Percentiles rank a stretch among this genome's conserved stretches.
These are phyloP conservation scores for Yarrowia sp. DNA, from an alignment of 805 yeast genomes.

Conservation along the genomic window DNA sequence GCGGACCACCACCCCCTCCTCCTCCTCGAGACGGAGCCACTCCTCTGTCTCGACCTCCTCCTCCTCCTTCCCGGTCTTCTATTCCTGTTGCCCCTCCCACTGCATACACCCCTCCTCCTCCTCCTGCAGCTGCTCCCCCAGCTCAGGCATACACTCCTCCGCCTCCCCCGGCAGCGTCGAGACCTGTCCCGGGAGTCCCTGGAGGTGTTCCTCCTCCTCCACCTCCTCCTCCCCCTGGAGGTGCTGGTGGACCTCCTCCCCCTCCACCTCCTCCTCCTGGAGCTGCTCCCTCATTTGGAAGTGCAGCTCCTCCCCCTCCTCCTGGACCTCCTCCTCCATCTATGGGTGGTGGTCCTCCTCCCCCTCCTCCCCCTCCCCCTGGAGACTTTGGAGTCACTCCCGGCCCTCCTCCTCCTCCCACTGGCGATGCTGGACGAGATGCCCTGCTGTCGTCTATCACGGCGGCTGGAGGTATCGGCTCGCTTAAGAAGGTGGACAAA, in stretches of 20 bases:
- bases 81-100: conserved; percentile 31
- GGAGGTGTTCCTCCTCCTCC: conserved; percentile 35
- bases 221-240: conserved; percentile 34
- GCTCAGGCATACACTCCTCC: conserved; percentile 31
- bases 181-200: conserved; percentile 28
- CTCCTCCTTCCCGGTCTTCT: conserved; percentile 33
- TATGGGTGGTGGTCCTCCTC: conserved; percentile 34
- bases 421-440: conserved; percentile 63
- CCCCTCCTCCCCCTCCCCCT: conserved; percentile 34
- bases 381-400: conserved; percentile 40
- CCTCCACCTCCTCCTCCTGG: conserved; percentile 38
- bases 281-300: conserved; percentile 34
- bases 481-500: conserved; percentile 76
- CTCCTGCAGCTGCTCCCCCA: conserved; percentile 32
- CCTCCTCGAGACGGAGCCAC: conserved; percentile 35
- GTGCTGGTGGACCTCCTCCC: conserved; percentile 30
- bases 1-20: conserved; percentile 44
- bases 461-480: conserved; percentile 68
- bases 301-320: conserved; percentile 33
- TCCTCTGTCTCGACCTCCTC: conserved; percentile 30
- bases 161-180: conserved; percentile 31
- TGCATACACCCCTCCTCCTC: conserved; percentile 25
- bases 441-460: conserved; percentile 85
- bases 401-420: conserved; percentile 45
- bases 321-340: conserved; percentile 36